Conservation (phyloP, 2,329 filamentous ascomycete genomes). For the Aspergillus sp. region DNA sequence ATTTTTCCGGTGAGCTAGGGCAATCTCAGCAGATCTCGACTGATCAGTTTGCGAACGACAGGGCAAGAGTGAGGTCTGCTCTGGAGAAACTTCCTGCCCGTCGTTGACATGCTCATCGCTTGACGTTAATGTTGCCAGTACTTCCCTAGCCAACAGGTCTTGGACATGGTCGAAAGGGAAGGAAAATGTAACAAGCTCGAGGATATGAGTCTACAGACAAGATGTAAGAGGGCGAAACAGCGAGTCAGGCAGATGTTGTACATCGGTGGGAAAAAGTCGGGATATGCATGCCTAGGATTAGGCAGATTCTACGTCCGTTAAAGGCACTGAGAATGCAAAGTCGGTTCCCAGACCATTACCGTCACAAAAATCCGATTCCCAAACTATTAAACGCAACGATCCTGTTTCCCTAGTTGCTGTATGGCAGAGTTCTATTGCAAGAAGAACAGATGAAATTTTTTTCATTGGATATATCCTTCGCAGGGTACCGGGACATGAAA, state of each 20-base stretch:
- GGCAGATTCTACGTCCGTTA: not conserved
- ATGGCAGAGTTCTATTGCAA: conserved; percentile 29
- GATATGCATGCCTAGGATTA: too few relatives aligned
- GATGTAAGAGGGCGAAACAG: too few relatives aligned
- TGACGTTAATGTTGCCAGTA: not conserved
- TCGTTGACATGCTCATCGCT: not conserved
- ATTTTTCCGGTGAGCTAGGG: not conserved
- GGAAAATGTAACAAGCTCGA: not conserved
- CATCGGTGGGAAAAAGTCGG: too few relatives aligned
- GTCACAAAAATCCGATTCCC: conserved; percentile 9
- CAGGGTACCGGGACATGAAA: conserved; percentile 47
- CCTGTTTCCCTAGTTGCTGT: conserved; percentile 25
- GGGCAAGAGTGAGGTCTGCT: not conserved
- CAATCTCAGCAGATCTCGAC: not conserved
- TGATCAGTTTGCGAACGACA: conserved; percentile 8
- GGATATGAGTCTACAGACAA: too few relatives aligned
- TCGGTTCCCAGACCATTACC: not conserved
- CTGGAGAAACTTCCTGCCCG: not conserved
- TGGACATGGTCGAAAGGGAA: not conserved
- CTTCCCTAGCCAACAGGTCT: not conserved
- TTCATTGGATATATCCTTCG: conserved; percentile 46
- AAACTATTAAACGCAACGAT: conserved; percentile 7
- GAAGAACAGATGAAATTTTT: conserved; percentile 43
- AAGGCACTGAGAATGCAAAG: not conserved
- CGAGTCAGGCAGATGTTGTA: too few relatives aligned